Base-by-base conservation (phyloP, 768 basidiomycete genomes). In the Trametes gibbosa region DNA sequence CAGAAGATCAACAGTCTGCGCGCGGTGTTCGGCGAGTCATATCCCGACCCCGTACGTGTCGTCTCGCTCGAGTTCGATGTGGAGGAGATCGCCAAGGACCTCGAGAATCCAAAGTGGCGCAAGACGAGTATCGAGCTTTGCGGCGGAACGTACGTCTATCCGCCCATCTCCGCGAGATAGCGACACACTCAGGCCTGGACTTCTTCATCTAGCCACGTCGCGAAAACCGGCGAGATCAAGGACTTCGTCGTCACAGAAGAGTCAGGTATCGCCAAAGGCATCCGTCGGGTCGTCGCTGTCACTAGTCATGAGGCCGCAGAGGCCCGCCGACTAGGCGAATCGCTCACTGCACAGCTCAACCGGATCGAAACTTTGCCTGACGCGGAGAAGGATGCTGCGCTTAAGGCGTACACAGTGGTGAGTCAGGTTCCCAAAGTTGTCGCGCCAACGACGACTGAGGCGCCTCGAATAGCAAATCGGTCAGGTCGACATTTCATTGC, bases 181-280 rank as follows among this genome's bases (percentile, higher is more conserved):
- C 12, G 2, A 7, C 14, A 10, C 19, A 27, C 40, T 49, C 12
- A 56, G 12, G 14, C 29, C 27, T 37, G 1, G 34, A 14, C 19
- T 50, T 24, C 46, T 29, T 34, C 16, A 29, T 19, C 24, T 35
- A 94, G 92, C 1, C 97, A 99, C 70, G 97, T 99, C 54, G 83
- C 85, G n/a, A 91, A 87, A 75, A 99, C 97, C 0, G 93, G 95
- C 17, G 93, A 95, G 66, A 98, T 99, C 81, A 95, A 96, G 74
- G 89, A 93, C 70, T 90, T 99, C 71, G 87, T 95, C 27, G 90
- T 99, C 61, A 88, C 84, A 5, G 97, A 98, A 68, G 97, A 98
- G 73, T 91, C 91, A 4, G 95, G 95, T 34, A 98, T 98, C 66
- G 97, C 97, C 7, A 98, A 98, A 77, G 97, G 97, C 40, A 96